Evolutionary conservation across 1,139 yeast species (phyloP), one percentile per base, ranked within the genome.

Genomic region (Debaryomyces sp.): DNA sequence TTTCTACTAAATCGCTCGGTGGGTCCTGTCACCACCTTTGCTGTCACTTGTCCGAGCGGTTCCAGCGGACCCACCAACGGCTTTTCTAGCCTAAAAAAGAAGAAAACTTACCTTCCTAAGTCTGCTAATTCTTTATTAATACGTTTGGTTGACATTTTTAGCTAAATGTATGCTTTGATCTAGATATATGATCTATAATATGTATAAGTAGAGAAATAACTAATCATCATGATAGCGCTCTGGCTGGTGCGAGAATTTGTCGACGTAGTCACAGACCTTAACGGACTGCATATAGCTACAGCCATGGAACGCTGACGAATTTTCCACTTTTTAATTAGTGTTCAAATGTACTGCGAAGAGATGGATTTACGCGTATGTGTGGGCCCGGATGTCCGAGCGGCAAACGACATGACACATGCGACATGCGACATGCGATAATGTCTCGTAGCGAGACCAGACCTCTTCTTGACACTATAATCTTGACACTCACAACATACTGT

Each of bases 51-150:
- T 9, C 35, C 35, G 21, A 32, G 21, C 22, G 34, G 32, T 26
- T 26, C 37, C 17, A 21, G 15, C 17, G 9, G n/a, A 17, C 36
- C 36, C 43, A 35, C 21, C 21, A 35, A 15, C 26, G 21, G 30
- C 23, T 32, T 26, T 35, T 34, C 33, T 18, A 3, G 21, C 21
- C 27, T n/a, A 27, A 17, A 17, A 27, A 43, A 36, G 26, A 43
- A 44, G 21, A 18, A 29, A 56, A 85, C 94, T 73, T 81, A 87
- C 94, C 89, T 86, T 70, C 96, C 97, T 67, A 92, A 82, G 74
- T 92, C 98, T 62, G 88, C 87, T 66, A 92, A 82, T 77, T 92
- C 98, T 77, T 92, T 92, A 77, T 89, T 89, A 67, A 92, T 91
- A 83, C 98, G 92, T 77, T 92, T 92, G 65, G 85, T 82, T 63